Conservation (phyloP, 2,329 filamentous ascomycete genomes). For the Colletotrichum filicis region DNA sequence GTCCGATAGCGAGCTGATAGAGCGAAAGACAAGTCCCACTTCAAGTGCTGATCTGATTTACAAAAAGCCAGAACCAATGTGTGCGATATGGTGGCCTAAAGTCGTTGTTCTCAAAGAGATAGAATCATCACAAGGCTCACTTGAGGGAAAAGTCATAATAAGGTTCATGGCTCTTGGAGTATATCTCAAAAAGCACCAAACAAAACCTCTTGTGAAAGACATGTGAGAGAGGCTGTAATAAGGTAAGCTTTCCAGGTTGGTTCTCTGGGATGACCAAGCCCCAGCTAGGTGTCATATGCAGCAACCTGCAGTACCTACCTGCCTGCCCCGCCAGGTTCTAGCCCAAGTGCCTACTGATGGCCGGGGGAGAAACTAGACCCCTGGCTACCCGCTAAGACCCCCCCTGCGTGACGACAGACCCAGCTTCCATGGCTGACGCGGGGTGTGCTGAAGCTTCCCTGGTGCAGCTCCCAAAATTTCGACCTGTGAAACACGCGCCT, state of each 20-base stretch:
- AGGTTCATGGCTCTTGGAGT: neutral
- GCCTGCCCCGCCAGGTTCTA: slow-evolving; percentile 5
- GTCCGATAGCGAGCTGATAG: slow-evolving; percentile 36
- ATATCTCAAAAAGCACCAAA: neutral
- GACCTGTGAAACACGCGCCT: slow-evolving; percentile 12
- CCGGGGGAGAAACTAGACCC: neutral
- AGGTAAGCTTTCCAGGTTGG: neutral
- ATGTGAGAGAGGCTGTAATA: neutral
- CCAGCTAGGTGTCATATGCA: neutral
- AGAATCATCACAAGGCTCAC: neutral
- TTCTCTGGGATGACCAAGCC: neutral
- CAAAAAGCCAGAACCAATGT: neutral
- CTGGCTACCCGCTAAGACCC: slow-evolving; percentile 14
- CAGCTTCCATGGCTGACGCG: slow-evolving; percentile 1
- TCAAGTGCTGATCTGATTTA: neutral
- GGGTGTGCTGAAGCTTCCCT: slow-evolving; percentile 23
- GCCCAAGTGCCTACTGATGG: neutral
- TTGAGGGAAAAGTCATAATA: neutral
- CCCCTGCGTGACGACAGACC: slow-evolving; percentile 20
- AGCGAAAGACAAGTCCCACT: slow-evolving; percentile 36
- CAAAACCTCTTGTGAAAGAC: too few species aligned
- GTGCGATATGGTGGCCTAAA: neutral
- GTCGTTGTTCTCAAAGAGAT: neutral
- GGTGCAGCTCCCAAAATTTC: slow-evolving; percentile 23
- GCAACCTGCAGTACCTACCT: neutral